A percentile compares a stretch with the other conserved stretches of the same genome.
These are phyloP conservation scores for Acidiella bohemica DNA, from an alignment of 495 filamentous ascomycete genomes.

Conservation along the genomic window DNA sequence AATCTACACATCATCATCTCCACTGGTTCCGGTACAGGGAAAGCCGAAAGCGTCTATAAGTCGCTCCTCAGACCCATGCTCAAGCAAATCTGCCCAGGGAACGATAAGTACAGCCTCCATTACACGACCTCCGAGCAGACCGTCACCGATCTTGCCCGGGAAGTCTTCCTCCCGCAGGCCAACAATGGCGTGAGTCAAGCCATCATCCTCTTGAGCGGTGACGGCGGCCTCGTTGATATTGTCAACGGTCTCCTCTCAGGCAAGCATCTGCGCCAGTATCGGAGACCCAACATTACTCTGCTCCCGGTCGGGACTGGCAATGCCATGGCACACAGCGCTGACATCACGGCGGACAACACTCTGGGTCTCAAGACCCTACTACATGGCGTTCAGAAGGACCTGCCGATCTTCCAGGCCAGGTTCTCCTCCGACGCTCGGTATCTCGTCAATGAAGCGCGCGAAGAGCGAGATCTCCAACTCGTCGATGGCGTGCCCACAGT, in stretches of 20 bases:
- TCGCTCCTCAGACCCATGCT: constrained; percentile 47
- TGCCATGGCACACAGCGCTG: constrained; percentile 62
- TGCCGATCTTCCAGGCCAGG: constrained; percentile 32
- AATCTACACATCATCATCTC: constrained; percentile 59
- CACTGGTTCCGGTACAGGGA: constrained; percentile 53
- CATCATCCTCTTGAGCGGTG: constrained; percentile 67
- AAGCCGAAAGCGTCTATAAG: constrained; percentile 43
- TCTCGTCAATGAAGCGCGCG: constrained; percentile 35
- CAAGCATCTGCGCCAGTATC: constrained; percentile 17
- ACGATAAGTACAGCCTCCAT: constrained; percentile 36
- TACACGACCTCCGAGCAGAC: constrained; percentile 44
- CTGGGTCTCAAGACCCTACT: constrained; percentile 42
- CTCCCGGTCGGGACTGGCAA: constrained; percentile 80
- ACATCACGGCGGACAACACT: constrained; percentile 30
- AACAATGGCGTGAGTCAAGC: constrained; percentile 38
- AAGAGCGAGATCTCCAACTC: constrained; percentile 21
- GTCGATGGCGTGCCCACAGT: constrained; percentile 17
- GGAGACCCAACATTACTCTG: constrained; percentile 46
- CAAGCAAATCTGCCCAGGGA: constrained; percentile 27
- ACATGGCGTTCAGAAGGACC: constrained; percentile 16
- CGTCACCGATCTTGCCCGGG: constrained; percentile 45
- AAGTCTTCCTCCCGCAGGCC: constrained; percentile 36
- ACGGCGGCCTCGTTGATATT: constrained; percentile 69
- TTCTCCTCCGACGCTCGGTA: constrained; percentile 53
- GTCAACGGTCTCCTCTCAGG: constrained; percentile 47